phyloP scores from a whole-genome alignment of 2,329 filamentous ascomycete genomes.

The Colletotrichum cuscutae region DNA sequence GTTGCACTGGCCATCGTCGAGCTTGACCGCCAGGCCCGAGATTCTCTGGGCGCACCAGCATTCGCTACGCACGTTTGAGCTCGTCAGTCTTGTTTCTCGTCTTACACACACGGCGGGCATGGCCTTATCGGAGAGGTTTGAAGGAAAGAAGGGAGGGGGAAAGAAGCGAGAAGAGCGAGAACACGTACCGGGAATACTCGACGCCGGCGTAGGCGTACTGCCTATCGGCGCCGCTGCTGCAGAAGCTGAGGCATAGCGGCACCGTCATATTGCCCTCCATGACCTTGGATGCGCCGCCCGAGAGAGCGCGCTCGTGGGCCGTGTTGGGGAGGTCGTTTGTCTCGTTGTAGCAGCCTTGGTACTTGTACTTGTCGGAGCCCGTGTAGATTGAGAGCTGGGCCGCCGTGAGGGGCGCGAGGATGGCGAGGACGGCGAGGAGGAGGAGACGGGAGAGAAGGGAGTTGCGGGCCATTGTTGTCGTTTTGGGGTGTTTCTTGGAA shows the following conservation, averaged over 20 bases:
- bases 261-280: constrained; percentile 61
- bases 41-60: constrained; percentile 68
- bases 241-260: constrained; percentile 61
- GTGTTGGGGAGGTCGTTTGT: constrained; percentile 57
- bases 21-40: constrained; percentile 55
- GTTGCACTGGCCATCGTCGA: constrained; percentile 60
- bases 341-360: constrained; percentile 70
- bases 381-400: constrained; percentile 47
- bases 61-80: constrained; percentile 51
- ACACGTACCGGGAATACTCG: constrained; percentile 59
- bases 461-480: constrained; percentile 17
- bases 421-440: constrained; percentile 32
- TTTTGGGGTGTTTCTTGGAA: neutral
- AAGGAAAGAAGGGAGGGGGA: neutral
- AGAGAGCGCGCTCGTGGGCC: constrained; percentile 55
- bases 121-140: too few species aligned
- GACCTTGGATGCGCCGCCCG: constrained; percentile 52
- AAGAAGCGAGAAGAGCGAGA: neutral
- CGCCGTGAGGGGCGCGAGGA: constrained; percentile 32
- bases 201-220: constrained; percentile 63
- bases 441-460: constrained; percentile 3
- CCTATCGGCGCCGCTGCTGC: constrained; percentile 48
- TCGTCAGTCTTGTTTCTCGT: neutral
- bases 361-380: constrained; percentile 53
- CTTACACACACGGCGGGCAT: neutral